These are phyloP conservation scores for Maudiozyma saulgeensis DNA, from an alignment of 805 yeast genomes.

Conservation along the genomic window DNA sequence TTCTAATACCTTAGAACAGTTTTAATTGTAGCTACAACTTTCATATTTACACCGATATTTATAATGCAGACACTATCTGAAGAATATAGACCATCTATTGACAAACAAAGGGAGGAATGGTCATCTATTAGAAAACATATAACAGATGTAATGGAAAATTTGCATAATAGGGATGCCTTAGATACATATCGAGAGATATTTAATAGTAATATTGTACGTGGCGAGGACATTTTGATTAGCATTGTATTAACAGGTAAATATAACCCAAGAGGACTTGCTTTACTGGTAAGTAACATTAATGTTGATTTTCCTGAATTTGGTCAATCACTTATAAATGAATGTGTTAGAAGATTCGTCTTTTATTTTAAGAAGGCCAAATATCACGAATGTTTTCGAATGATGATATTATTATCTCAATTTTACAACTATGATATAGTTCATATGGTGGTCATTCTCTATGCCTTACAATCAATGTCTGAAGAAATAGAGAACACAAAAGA, in stretches of 20 bases:
- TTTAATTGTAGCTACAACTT: too few species aligned
- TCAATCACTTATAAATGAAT: neutral
- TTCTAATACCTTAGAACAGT: too few species aligned
- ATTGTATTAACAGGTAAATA: conserved; percentile 41
- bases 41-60: neutral
- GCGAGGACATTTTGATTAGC: conserved; percentile 49
- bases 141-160: conserved; percentile 26
- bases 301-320: conserved; percentile 28
- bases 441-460: conserved; percentile 44
- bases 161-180: conserved; percentile 33
- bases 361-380: neutral
- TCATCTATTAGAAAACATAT: conserved; percentile 38
- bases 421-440: conserved; percentile 54
- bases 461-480: conserved; percentile 34
- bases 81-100: conserved; percentile 15
- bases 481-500: conserved; percentile 25
- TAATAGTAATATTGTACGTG: conserved; percentile 48
- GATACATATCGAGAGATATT: conserved; percentile 42
- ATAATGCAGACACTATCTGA: neutral
- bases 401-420: conserved; percentile 21
- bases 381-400: neutral
- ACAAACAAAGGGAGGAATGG: conserved; percentile 51
- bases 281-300: neutral
- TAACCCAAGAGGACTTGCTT: neutral
- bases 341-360: neutral